A percentile compares a stretch with the other conserved stretches of the same genome.
phyloP scores from a whole-genome alignment of 805 yeast species.

The Yamadazyma phyllophila region DNA sequence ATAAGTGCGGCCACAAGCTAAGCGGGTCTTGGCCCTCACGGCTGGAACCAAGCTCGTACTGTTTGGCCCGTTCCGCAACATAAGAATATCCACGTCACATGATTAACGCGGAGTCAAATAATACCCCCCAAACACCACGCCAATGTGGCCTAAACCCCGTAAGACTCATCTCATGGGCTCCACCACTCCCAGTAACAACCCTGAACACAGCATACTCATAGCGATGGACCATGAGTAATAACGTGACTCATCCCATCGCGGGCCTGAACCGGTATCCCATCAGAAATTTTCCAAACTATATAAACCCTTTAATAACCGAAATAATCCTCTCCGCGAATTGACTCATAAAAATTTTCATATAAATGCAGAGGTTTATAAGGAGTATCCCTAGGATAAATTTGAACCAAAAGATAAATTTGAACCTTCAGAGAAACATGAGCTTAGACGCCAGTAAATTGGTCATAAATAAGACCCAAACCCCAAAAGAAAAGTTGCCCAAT shows the following conservation, averaged over 20 bases:
- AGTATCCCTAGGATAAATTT: neutral
- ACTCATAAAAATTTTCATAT: conserved; percentile 4
- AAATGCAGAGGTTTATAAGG: neutral
- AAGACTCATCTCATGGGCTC: too few relatives aligned
- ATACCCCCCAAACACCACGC: too few relatives aligned
- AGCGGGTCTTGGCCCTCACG: too few relatives aligned
- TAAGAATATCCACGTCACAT: too few relatives aligned
- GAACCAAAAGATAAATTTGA: conserved; percentile 3
- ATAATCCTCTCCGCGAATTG: conserved; percentile 4
- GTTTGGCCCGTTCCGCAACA: too few relatives aligned
- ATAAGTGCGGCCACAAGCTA: too few relatives aligned
- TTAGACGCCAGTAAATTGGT: conserved; percentile 39
- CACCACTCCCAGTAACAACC: too few relatives aligned
- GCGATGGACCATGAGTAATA: too few relatives aligned
- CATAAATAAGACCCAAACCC: conserved; percentile 36
- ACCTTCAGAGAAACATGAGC: conserved; percentile 22
- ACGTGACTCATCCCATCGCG: neutral
- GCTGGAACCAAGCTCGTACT: too few relatives aligned
- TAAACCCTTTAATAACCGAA: conserved; percentile 8
- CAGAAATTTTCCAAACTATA: neutral
- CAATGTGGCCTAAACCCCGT: too few relatives aligned
- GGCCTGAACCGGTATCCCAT: neutral
- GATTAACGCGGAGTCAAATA: too few relatives aligned
- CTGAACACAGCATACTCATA: too few relatives aligned
- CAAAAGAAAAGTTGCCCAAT: conserved; percentile 35